These are phyloP conservation scores for Suillus cothurnatus DNA, from an alignment of 768 basidiomycete species.

Conservation along the genomic window DNA sequence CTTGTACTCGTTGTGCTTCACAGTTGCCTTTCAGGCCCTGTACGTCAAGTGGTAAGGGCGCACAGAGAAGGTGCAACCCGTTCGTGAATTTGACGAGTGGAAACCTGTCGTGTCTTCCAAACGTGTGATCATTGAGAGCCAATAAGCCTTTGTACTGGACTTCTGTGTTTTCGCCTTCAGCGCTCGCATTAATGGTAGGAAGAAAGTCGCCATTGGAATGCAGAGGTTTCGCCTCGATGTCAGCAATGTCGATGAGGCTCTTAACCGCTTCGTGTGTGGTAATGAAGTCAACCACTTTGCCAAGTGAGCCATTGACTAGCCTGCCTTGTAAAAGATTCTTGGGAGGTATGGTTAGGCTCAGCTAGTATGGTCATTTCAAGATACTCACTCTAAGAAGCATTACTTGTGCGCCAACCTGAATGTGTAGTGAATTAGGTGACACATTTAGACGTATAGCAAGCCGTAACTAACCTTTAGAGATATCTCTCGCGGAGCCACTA, in stretches of 20 bases:
- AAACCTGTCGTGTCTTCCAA: constrained; percentile 26
- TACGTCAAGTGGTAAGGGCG: constrained; percentile 37
- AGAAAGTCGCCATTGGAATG: constrained; percentile 12
- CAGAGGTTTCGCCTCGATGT: constrained; percentile 21
- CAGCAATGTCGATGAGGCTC: constrained; percentile 30
- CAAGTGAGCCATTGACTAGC: constrained; percentile 89
- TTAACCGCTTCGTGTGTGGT: constrained; percentile 30
- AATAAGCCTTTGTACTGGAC: constrained; percentile 15
- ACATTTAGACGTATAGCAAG: background rate
- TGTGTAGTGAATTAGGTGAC: background rate
- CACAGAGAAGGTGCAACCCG: constrained; percentile 28
- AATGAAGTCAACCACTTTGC: constrained; percentile 55
- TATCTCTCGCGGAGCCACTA: constrained; percentile 49
- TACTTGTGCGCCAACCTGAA: constrained; percentile 70
- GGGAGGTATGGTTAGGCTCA: background rate
- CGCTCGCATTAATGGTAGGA: constrained; percentile 5
- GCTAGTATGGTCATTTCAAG: background rate
- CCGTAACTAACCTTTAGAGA: constrained; percentile 46
- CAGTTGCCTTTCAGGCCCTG: constrained; percentile 34
- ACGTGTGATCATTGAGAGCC: constrained; percentile 17
- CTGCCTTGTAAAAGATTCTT: constrained; percentile 35
- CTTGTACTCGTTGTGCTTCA: constrained; percentile 46
- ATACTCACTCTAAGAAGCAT: constrained; percentile 54
- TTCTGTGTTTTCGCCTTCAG: constrained; percentile 1
- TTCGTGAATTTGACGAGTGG: constrained; percentile 41